Conservation (phyloP, 306 rosid genomes). For the Spatholobus suberectus region DNA sequence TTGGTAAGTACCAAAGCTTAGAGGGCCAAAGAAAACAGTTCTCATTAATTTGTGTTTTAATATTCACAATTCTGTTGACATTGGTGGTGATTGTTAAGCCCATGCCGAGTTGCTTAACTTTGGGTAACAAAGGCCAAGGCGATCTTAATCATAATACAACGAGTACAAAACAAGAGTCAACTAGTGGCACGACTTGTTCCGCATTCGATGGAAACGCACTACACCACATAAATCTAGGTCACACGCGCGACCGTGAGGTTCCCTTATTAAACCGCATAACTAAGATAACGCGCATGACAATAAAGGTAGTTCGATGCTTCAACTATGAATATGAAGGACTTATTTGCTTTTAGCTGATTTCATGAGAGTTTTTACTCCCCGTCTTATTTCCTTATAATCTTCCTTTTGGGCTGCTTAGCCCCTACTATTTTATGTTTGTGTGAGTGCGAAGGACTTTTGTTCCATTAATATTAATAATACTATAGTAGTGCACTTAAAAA, state of each 20-base stretch:
- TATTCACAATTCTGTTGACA: conserved; percentile 33
- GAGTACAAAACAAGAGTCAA: conserved; percentile 59
- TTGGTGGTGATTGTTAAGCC: conserved; percentile 28
- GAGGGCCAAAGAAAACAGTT: not conserved
- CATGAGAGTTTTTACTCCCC: not conserved
- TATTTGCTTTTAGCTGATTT: not conserved
- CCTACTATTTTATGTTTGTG: not conserved
- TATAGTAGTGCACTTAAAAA: not conserved
- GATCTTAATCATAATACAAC: conserved; percentile 41
- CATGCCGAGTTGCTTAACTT: conserved; percentile 38
- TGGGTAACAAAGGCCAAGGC: conserved; percentile 17
- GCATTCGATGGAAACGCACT: conserved; percentile 34
- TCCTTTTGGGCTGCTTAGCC: not conserved
- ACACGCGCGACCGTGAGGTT: conserved; percentile 35
- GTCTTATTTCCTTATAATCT: not conserved
- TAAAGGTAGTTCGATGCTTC: not conserved
- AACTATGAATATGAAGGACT: not conserved
- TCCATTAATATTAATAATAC: not conserved
- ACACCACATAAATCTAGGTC: conserved; percentile 40
- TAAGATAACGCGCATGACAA: not conserved
- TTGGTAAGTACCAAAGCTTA: not conserved
- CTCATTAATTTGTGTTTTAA: not conserved
- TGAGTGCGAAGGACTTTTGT: not conserved
- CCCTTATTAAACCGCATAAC: not conserved
- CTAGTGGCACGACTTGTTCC: conserved; percentile 9